Conservation (phyloP, 2,329 filamentous ascomycete species). For the Paraconiothyrium sp. region DNA sequence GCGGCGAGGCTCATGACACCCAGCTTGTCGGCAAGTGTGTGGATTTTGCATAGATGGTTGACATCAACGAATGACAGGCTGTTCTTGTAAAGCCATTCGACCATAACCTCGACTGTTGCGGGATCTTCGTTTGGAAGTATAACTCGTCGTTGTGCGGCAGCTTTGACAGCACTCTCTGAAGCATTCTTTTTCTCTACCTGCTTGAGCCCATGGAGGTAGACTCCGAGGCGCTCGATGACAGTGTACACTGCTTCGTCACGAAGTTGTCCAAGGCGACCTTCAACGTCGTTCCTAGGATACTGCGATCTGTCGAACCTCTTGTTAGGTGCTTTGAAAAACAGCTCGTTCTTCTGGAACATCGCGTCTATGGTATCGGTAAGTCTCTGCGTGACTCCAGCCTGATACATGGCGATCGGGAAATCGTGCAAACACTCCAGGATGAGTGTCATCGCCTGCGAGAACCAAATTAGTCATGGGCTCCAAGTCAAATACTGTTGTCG, state of each 20-base stretch:
- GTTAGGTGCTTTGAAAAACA: conserved; percentile 1
- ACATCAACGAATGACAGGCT: conserved; percentile 16
- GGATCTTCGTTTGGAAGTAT: conserved; percentile 21
- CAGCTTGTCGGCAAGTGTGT: conserved; percentile 27
- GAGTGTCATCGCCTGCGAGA: conserved; percentile 2
- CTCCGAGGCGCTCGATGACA: conserved; percentile 15
- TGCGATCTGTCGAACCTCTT: conserved; percentile 12
- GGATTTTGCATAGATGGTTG: conserved; percentile 26
- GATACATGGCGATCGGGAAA: conserved; percentile 7
- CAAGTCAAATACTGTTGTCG: neutral
- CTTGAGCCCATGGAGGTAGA: conserved; percentile 19
- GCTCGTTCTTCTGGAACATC: conserved; percentile 19
- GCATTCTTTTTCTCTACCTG: conserved; percentile 20
- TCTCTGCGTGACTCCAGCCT: neutral
- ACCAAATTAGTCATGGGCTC: neutral
- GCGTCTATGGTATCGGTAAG: conserved; percentile 13
- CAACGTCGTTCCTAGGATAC: neutral
- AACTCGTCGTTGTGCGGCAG: conserved; percentile 31
- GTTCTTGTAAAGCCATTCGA: conserved; percentile 31
- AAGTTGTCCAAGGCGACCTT: conserved; percentile 21
- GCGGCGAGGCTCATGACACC: conserved; percentile 24
- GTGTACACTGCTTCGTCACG: conserved; percentile 21
- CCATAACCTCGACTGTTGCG: conserved; percentile 22
- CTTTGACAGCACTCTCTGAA: conserved; percentile 13
- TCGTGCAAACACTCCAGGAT: conserved; percentile 5